Evolutionary conservation across 1,284 basidiomycete genomes (phyloP), one percentile per base, ranked within the genome.

Genomic region (Somion occarium): DNA sequence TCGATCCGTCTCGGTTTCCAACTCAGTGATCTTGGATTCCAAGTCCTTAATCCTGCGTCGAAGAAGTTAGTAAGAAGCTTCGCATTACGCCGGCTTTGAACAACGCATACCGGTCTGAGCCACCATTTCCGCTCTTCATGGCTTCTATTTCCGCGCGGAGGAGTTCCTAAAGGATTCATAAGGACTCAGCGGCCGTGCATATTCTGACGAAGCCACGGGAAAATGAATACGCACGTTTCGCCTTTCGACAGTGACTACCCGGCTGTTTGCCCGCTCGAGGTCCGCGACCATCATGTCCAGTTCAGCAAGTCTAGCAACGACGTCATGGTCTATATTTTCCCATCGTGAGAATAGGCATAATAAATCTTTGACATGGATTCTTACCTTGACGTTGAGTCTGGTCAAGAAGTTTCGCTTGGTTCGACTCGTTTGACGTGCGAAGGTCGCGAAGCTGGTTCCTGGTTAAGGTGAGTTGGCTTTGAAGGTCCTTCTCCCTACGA

Each of bases 231-330:
- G 47, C 55, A 93, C 92, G 69, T 98, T 98, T 48, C 96, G 82
- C 53, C 93, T 79, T 69, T 99, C 96, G 41, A 98, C 88, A 3
- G 88, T 85, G 0, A 90, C 92, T 1, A 97, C 89, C 11, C 95
- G 84, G 62, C 85, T 91, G 61, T 96, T 98, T 15, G 96, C 93
- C 13, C 93, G 82, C 59, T 95, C 92, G 38, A 98, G 75, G 69
- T 99, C 96, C 13, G 88, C 89, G 22, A 91, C 87, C 55, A 97
- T 82, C 80, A 97, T 88, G 60, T 98, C 95, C 50, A 95, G 78
- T 65, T 97, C 93, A 0, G 89, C 86, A 24, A 96, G 78, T 58
- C 93, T 90, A 1, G 91, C 82, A 2, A 93, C 77, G 9, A 92
- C 88, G 65, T 96, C 94, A 64, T 95, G 91, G 62, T 96, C 92